A percentile compares a stretch with the other conserved stretches of the same genome.
Evolutionary conservation across 2,329 filamentous ascomycete species (phyloP).

Genomic region (Clonostachys byssicola): DNA sequence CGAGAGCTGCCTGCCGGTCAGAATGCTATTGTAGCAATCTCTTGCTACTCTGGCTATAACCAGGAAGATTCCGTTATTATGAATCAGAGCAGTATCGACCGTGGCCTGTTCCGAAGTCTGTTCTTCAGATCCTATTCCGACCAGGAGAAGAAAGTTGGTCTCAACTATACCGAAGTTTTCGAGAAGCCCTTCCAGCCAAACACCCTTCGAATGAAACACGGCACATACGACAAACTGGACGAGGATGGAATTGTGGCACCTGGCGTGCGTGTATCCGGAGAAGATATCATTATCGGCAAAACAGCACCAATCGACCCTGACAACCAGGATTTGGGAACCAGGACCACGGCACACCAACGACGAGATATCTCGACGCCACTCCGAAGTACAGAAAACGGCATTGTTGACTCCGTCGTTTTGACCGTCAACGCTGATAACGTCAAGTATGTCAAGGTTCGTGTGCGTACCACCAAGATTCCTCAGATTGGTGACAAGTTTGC

Average conservation of each 20-base stretch:
- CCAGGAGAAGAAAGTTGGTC: constrained; percentile 91
- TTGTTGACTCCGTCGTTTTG: constrained; percentile 88
- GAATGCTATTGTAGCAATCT: constrained; percentile 97
- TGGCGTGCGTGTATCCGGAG: constrained; percentile 90
- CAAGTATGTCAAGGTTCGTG: constrained; percentile 95
- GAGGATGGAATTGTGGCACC: constrained; percentile 93
- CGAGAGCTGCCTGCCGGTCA: constrained; percentile 93
- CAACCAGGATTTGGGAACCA: constrained; percentile 87
- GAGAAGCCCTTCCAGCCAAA: constrained; percentile 90
- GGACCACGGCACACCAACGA: constrained; percentile 86
- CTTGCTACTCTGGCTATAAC: constrained; percentile 97
- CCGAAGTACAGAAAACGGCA: constrained; percentile 93
- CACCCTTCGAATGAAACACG: constrained; percentile 88
- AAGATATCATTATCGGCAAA: constrained; percentile 99
- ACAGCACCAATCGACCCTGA: constrained; percentile 92
- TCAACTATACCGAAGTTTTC: constrained; percentile 88
- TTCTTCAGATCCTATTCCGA: constrained; percentile 98
- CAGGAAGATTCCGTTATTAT: constrained; percentile 99
- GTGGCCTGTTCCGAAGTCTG: constrained; percentile 92
- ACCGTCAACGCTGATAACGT: constrained; percentile 94
- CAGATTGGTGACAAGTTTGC: constrained; percentile 99
- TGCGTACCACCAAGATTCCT: constrained; percentile 94
- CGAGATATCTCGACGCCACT: constrained; percentile 94
- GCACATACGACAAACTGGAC: constrained; percentile 96
- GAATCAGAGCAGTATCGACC: constrained; percentile 99